Base-by-base conservation (phyloP, 2,329 filamentous ascomycete genomes). In the Colletotrichum sp. region DNA sequence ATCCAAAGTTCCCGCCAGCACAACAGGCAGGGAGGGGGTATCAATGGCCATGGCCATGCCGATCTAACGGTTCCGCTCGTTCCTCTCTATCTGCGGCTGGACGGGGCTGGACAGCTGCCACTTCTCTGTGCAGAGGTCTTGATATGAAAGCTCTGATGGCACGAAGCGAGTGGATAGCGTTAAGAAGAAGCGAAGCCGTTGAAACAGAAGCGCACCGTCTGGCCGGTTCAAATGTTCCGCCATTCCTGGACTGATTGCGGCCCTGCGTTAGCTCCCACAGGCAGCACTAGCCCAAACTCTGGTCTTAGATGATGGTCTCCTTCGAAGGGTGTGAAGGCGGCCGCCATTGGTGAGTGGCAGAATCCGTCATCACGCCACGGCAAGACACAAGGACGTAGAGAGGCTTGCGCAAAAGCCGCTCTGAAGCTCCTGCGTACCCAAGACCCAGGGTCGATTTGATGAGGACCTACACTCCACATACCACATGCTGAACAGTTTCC, bases 201-300 rank as follows among this genome's bases (percentile, higher is more conserved):
- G 57, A 73, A 73, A 75, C 38, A 68, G 64, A 48, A 36, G 64
- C 26, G 73, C 73, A 67, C 69, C 73, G 70, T 72, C 70, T 73
- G 70, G 73, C 43, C 70, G 73, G 70, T 60, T 68, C 70, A 36
- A 60, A 58, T 67, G 38, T 73, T 64, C 43, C 64, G 57, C 28
- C 24, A 65, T 68, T 75, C 69, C 70, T 72, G 52, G 48, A 43
- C 18, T 72, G 21, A 13, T n/a, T 21, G 34, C 32, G 61, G 68
- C 68, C 68, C 72, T 72, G 63, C 55, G 61, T 75, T 67, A 67
- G 72, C 72, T 63, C 16, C 63, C 68, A 75, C 21, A 28, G 43
- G 24, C 72, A 57, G 36, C 36, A 36, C 32, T 75, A 61, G 68
- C 61, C 48, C 48, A 63, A 71, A 75, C 52, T 30, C 32, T 67